A percentile compares a stretch with the other conserved stretches of the same genome.
Conservation (phyloP, 805 yeast genomes). For the Myxozyma vanderwaltii region DNA sequence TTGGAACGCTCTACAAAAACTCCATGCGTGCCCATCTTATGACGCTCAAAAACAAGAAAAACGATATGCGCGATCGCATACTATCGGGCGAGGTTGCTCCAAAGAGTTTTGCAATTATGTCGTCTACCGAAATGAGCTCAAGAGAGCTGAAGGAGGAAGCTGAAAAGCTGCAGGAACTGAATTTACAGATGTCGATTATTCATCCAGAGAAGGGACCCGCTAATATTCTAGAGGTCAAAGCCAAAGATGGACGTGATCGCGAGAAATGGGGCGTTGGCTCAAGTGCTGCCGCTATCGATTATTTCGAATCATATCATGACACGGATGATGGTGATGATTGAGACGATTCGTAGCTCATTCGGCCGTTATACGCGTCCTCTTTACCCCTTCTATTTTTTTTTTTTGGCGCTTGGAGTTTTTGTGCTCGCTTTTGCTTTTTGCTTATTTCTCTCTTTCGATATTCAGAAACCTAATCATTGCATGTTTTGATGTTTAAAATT, state of each 20-base stretch:
- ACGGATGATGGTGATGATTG: background rate
- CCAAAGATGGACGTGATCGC: slow-evolving; percentile 47
- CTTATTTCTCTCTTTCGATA: no score
- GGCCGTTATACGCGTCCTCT: background rate
- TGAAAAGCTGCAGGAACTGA: slow-evolving; percentile 34
- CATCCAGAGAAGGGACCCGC: slow-evolving; percentile 35
- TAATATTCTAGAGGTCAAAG: slow-evolving; percentile 38
- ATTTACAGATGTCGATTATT: slow-evolving; percentile 17
- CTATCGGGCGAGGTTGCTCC: slow-evolving; percentile 38
- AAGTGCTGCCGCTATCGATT: slow-evolving; percentile 47
- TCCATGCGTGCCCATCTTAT: slow-evolving; percentile 39
- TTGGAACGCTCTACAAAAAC: slow-evolving; percentile 22
- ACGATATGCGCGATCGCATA: slow-evolving; percentile 35
- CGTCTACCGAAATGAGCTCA: slow-evolving; percentile 40
- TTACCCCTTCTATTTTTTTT: background rate
- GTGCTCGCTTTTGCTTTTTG: no score
- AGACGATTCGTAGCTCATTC: background rate
- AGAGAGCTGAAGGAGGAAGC: slow-evolving; percentile 36
- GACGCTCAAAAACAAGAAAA: slow-evolving; percentile 38
- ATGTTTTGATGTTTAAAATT: no score
- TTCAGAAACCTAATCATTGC: no score
- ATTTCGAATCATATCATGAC: slow-evolving; percentile 8
- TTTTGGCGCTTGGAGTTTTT: no score
- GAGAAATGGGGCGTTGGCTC: slow-evolving; percentile 49
- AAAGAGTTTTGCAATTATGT: slow-evolving; percentile 39